Percentiles rank a stretch among this genome's conserved stretches.
Evolutionary conservation across 139 green algal species (phyloP).

Genomic region (Spirogloea muscicola): DNA sequence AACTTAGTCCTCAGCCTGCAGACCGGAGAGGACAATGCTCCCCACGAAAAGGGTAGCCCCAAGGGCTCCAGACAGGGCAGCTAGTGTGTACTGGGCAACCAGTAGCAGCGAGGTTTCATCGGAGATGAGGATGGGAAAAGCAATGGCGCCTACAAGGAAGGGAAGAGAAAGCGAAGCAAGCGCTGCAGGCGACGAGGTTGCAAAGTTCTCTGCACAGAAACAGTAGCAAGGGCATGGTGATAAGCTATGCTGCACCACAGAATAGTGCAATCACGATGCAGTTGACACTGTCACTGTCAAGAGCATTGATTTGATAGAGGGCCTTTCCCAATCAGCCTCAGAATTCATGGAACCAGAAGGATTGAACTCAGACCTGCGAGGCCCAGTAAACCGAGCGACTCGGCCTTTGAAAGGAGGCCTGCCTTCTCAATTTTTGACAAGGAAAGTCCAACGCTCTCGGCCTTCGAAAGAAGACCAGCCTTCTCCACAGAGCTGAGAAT

Average conservation of each 20-base stretch:
- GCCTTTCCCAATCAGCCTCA: too few species aligned
- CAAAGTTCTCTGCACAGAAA: constrained; percentile 43
- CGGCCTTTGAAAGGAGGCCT: constrained; percentile 65
- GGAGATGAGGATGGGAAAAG: constrained; percentile 14
- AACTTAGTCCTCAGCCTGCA: too few species aligned
- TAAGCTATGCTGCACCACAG: too few species aligned
- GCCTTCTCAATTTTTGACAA: constrained; percentile 68
- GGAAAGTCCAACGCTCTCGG: constrained; percentile 64
- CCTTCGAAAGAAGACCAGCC: constrained; percentile 60
- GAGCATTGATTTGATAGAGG: too few species aligned
- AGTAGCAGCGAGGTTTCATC: constrained; percentile 23
- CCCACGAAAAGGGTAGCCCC: neutral
- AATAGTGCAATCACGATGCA: too few species aligned
- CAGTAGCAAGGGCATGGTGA: too few species aligned
- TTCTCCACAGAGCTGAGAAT: constrained; percentile 52
- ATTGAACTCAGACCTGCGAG: too few species aligned
- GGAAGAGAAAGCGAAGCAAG: constrained; percentile 26
- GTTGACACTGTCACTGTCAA: too few species aligned
- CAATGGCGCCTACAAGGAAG: constrained; percentile 25
- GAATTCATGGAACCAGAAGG: too few species aligned
- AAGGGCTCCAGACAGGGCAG: neutral
- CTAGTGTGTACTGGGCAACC: constrained; percentile 27
- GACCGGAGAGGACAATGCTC: constrained; percentile 21
- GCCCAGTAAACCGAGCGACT: constrained; percentile 26
- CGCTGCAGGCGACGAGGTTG: constrained; percentile 17